phyloP scores from a whole-genome alignment of 2,329 filamentous ascomycete species.

The Eurotiales sp. region DNA sequence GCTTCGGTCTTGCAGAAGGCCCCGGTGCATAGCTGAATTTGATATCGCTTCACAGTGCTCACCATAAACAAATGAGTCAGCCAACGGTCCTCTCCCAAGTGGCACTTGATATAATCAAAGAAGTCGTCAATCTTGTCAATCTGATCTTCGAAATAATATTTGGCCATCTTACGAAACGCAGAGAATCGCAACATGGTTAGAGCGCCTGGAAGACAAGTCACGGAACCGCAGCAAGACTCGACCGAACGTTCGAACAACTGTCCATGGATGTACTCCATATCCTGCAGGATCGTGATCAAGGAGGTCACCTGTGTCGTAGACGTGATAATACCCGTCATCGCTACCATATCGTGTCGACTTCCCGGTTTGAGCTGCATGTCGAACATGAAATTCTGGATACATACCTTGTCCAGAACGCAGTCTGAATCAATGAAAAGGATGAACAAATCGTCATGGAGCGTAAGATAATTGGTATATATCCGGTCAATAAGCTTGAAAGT shows the following conservation, averaged over 20 bases:
- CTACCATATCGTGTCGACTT: constrained; percentile 86
- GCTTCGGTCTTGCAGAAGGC: constrained; percentile 99
- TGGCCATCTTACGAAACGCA: constrained; percentile 93
- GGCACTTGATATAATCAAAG: constrained; percentile 94
- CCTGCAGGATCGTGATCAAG: constrained; percentile 86
- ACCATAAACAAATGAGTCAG: constrained; percentile 99
- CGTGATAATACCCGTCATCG: constrained; percentile 96
- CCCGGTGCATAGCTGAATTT: constrained; percentile 96
- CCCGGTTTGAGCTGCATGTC: constrained; percentile 97
- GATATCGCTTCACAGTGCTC: constrained; percentile 84
- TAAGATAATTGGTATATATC: constrained; percentile 82
- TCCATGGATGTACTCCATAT: constrained; percentile 97
- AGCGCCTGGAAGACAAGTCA: constrained; percentile 93
- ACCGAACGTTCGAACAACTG: constrained; percentile 95
- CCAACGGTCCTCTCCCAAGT: constrained; percentile 94
- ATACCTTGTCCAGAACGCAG: constrained; percentile 86
- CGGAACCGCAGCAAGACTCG: constrained; percentile 87
- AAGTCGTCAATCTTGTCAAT: constrained; percentile 92
- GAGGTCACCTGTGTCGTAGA: constrained; percentile 86
- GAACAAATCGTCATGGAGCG: constrained; percentile 85
- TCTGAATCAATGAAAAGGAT: constrained; percentile 97
- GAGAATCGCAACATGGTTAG: constrained; percentile 94
- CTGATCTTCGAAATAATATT: constrained; percentile 97
- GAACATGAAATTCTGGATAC: constrained; percentile 95
- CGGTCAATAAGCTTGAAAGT: constrained; percentile 93